These are phyloP conservation scores for Ustilago crameri DNA, from an alignment of 1,284 basidiomycete species.

Conservation along the genomic window DNA sequence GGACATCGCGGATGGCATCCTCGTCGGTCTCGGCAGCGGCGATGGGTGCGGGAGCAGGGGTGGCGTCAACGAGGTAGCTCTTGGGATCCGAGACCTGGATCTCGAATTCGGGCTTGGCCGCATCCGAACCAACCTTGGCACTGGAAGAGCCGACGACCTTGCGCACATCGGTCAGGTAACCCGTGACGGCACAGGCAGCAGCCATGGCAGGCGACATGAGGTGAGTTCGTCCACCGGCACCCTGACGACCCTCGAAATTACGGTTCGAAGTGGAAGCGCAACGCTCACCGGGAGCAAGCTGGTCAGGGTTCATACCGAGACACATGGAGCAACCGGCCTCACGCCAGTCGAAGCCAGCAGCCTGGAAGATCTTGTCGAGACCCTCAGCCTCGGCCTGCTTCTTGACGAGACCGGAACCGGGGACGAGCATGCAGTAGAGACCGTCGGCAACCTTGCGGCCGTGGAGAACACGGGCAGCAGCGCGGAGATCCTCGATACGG, in stretches of 20 bases:
- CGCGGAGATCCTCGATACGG: constrained; percentile 66
- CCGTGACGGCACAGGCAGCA: constrained; percentile 64
- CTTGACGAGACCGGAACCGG: constrained; percentile 66
- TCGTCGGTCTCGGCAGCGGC: constrained; percentile 47
- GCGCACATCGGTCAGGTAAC: constrained; percentile 67
- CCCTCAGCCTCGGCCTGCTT: constrained; percentile 68
- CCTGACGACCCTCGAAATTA: constrained; percentile 67
- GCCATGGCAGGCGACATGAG: constrained; percentile 67
- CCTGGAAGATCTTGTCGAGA: constrained; percentile 66
- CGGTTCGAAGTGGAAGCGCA: constrained; percentile 68
- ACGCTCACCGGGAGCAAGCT: constrained; percentile 65
- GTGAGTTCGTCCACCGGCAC: constrained; percentile 65
- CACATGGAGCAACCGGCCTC: constrained; percentile 68
- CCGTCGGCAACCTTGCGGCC: constrained; percentile 61
- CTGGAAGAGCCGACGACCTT: constrained; percentile 50
- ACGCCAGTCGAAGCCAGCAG: constrained; percentile 67
- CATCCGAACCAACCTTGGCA: constrained; percentile 49
- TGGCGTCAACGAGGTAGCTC: constrained; percentile 54
- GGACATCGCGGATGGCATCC: constrained; percentile 53
- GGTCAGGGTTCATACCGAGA: constrained; percentile 68
- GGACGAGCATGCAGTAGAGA: constrained; percentile 66
- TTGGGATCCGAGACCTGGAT: constrained; percentile 59
- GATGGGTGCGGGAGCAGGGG: constrained; percentile 40
- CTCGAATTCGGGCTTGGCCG: constrained; percentile 51
- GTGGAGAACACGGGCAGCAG: constrained; percentile 63